Conservation (phyloP, 1,284 basidiomycete genomes). For the Sparassis latifolia region DNA sequence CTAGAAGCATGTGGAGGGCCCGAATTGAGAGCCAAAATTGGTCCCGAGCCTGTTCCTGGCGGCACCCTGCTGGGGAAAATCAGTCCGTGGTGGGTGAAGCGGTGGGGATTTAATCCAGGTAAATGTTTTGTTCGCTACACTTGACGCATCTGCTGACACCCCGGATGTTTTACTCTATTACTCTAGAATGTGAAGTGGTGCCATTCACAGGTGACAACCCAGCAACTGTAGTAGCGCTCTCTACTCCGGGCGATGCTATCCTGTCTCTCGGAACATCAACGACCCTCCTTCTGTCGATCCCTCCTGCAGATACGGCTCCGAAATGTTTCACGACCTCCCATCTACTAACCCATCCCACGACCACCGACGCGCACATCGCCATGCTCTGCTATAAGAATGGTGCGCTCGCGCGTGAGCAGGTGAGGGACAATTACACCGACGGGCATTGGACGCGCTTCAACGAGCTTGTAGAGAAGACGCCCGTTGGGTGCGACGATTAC, state of each 20-base stretch:
- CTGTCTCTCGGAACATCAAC: conserved; percentile 91
- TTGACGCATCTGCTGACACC: not conserved
- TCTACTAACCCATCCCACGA: conserved; percentile 65
- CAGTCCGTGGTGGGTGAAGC: conserved; percentile 64
- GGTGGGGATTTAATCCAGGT: conserved; percentile 74
- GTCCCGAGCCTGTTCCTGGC: conserved; percentile 73
- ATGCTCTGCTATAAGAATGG: conserved; percentile 88
- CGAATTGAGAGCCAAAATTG: conserved; percentile 67
- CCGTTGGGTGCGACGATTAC: conserved; percentile 55
- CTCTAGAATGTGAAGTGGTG: conserved; percentile 67
- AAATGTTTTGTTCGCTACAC: conserved; percentile 9
- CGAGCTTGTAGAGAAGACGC: conserved; percentile 49
- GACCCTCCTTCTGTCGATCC: conserved; percentile 77
- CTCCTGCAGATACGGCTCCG: conserved; percentile 51
- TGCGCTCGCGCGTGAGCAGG: conserved; percentile 74
- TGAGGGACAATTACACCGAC: conserved; percentile 64
- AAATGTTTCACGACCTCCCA: conserved; percentile 71
- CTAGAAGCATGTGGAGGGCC: conserved; percentile 58
- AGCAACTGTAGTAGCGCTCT: conserved; percentile 78
- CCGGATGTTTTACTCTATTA: not conserved
- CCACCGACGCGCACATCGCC: conserved; percentile 53
- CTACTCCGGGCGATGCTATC: conserved; percentile 79
- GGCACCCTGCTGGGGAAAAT: conserved; percentile 63
- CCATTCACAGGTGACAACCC: conserved; percentile 93
- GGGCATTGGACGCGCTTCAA: conserved; percentile 73